These are phyloP conservation scores for Podospora didyma DNA, from an alignment of 495 filamentous ascomycete genomes.

Conservation along the genomic window DNA sequence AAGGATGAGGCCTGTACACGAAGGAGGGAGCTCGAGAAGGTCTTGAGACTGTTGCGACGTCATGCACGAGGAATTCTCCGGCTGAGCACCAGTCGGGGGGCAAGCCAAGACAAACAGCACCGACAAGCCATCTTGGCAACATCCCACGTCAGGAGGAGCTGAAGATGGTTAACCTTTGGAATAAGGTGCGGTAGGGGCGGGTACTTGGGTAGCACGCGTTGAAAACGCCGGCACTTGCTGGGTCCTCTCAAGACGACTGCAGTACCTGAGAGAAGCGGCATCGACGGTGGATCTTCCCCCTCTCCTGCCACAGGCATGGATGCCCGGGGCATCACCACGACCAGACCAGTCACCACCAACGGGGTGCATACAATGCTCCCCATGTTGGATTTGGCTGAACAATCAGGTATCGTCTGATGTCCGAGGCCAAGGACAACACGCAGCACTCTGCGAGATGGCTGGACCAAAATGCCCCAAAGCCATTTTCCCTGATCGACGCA, in stretches of 20 bases:
- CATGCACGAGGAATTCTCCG: conserved; percentile 35
- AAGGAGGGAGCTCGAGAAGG: conserved; percentile 4
- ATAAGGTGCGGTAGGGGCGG: too few species aligned
- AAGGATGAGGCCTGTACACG: conserved; percentile 6
- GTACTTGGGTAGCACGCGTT: too few species aligned
- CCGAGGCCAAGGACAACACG: too few species aligned
- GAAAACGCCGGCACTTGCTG: too few species aligned
- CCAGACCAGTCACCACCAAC: too few species aligned
- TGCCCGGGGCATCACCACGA: too few species aligned
- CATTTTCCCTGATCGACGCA: conserved; percentile 37
- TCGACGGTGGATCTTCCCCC: too few species aligned
- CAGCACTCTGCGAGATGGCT: background rate
- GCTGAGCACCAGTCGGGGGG: conserved; percentile 22
- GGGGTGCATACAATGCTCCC: too few species aligned
- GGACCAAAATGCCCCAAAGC: conserved; percentile 1
- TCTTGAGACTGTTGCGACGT: conserved; percentile 20
- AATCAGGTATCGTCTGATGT: conserved; percentile 13
- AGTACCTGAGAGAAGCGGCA: too few species aligned
- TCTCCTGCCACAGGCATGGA: too few species aligned
- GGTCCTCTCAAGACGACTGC: too few species aligned
- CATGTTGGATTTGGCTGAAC: background rate
- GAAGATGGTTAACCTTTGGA: background rate
- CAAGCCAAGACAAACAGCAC: conserved; percentile 19
- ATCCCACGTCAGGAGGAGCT: background rate
- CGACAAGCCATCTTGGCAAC: background rate